Evolutionary conservation across 345 rosid genomes (phyloP), one percentile per base, ranked within the genome.

Genomic region (Cardamine resedifolia): DNA sequence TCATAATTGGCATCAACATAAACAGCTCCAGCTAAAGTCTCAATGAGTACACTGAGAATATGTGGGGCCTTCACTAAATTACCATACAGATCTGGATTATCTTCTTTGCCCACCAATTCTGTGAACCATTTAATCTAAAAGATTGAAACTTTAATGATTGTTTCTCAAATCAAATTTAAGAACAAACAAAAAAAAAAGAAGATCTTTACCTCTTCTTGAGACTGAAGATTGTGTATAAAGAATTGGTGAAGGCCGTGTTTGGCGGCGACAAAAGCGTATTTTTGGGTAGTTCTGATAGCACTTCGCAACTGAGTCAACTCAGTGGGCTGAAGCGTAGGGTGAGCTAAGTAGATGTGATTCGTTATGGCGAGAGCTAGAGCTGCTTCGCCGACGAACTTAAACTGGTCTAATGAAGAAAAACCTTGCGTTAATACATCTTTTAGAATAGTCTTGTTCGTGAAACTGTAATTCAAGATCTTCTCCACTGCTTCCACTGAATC

Each of bases 341-440:
- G 73, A 7, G 82, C 63, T 7, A 79, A 34, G 81, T 60, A 83
- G 6, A 81, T 18, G 72, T 85, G 61, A 24, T 66, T 83, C 4
- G 77, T 77, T 19, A 86, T 10, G 0, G 85, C 94, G 15, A 84
- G 76, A 6, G 79, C 80, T 12, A 88, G 63, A 15, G 71, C 88
- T 1, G 91, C 76, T 66, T 86, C 91, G 5, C 94, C 94, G 47
- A 90, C 18, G 68, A 85, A 88, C 81, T 88, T 93, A 12, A 86
- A 84, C 38, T 87, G 86, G 59, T 84, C 53, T 12, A 10, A 28
- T 6, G 11, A 16, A 4, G 5, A 12, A 39, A 9, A 45, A 7
- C 14, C 3, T 1, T 8, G 33, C 0, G n/a, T n/a, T n/a, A n/a
- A n/a, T n/a, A n/a, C n/a, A n/a, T 88, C 86, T 52, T 84, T 80